Evolutionary conservation across 441 rosid genomes (phyloP).

Genomic region (Jatropha podagrica): DNA sequence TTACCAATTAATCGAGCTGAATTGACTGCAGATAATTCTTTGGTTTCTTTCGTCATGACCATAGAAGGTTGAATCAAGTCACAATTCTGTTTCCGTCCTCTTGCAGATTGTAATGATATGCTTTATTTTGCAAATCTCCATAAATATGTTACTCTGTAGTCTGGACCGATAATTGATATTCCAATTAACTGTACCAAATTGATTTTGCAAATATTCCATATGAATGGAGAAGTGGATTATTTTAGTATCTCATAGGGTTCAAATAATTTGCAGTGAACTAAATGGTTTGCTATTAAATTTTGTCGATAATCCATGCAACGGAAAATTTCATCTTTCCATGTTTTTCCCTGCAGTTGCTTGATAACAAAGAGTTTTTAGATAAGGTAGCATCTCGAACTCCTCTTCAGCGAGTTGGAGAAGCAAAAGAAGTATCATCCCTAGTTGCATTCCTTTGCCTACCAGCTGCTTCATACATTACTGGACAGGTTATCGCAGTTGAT

Average conservation of each 20-base stretch:
- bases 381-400: constrained; percentile 61
- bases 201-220: neutral
- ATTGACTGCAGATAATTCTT: neutral
- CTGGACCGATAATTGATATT: no score
- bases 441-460: constrained; percentile 82
- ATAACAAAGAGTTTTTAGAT: constrained; percentile 45
- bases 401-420: constrained; percentile 68
- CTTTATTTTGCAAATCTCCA: neutral
- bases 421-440: constrained; percentile 75
- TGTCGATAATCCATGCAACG: neutral
- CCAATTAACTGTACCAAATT: no score
- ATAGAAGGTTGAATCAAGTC: neutral
- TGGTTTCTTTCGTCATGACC: neutral
- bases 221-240: neutral
- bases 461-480: constrained; percentile 80
- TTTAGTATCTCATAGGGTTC: neutral
- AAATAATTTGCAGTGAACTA: neutral
- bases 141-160: neutral
- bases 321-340: neutral
- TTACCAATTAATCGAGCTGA: neutral
- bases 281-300: neutral
- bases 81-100: neutral
- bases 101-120: neutral
- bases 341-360: constrained; percentile 51
- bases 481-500: constrained; percentile 74